Evolutionary conservation across 2,329 filamentous ascomycete genomes (phyloP).

Genomic region (Aspergillus sp.): DNA sequence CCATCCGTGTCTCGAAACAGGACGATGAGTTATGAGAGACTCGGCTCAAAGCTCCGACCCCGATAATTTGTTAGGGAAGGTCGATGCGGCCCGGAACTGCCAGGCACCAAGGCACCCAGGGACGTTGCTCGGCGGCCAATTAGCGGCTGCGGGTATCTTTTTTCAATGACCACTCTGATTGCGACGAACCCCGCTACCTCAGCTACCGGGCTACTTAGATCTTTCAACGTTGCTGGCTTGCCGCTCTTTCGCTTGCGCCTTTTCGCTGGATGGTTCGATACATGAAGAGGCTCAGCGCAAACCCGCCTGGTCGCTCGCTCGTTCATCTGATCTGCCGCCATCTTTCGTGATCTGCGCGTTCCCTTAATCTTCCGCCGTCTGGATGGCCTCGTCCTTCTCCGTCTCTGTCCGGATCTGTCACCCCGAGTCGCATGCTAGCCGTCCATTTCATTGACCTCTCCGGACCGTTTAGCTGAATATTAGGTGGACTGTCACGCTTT

Average conservation of each 20-base stretch:
- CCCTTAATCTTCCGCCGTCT: not conserved
- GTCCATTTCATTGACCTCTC: not conserved
- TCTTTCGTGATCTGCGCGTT: not conserved
- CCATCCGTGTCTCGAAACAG: not conserved
- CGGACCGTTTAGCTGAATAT: not conserved
- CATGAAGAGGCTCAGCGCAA: not conserved
- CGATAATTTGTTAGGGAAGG: conserved; percentile 7
- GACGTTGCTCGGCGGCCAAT: conserved; percentile 3
- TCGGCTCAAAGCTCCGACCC: not conserved
- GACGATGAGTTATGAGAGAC: not conserved
- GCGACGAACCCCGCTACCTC: conserved; percentile 1
- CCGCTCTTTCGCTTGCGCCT: not conserved
- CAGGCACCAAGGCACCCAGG: conserved; percentile 15
- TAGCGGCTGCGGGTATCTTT: conserved; percentile 7
- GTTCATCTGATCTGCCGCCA: not conserved
- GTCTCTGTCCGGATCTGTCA: not conserved
- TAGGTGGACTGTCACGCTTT: not conserved
- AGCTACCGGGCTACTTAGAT: not conserved
- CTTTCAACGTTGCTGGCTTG: not conserved
- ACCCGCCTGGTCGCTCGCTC: not conserved
- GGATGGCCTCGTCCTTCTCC: not conserved
- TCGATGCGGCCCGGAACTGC: conserved; percentile 5
- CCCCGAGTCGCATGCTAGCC: not conserved
- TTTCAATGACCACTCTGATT: not conserved
- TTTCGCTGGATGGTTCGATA: not conserved